phyloP scores from a whole-genome alignment of 768 basidiomycete genomes.

The Piloderma croceum region DNA sequence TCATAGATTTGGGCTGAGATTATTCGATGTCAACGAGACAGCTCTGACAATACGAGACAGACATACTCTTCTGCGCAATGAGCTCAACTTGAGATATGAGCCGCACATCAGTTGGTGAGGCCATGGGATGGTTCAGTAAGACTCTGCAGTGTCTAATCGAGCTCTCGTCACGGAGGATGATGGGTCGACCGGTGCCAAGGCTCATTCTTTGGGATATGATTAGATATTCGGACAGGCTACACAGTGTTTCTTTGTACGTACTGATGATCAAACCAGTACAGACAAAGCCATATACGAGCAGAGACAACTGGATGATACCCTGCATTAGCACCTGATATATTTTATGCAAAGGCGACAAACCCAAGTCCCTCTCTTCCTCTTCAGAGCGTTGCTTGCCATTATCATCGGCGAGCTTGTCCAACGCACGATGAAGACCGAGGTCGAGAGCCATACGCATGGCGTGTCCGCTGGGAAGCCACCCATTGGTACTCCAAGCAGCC shows the following conservation, averaged over 20 bases:
- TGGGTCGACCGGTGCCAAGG: constrained; percentile 85
- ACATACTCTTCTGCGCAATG: constrained; percentile 83
- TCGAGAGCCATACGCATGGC: constrained; percentile 96
- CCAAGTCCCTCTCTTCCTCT: constrained; percentile 84
- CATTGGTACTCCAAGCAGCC: constrained; percentile 91
- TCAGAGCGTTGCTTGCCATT: constrained; percentile 57
- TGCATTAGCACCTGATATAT: constrained; percentile 2
- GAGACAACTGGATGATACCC: constrained; percentile 62
- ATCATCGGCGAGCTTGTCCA: constrained; percentile 85
- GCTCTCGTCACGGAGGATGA: constrained; percentile 83
- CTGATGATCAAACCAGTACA: constrained; percentile 98
- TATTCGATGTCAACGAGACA: too few species aligned
- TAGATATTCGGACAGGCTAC: constrained; percentile 10
- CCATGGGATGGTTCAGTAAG: constrained; percentile 80
- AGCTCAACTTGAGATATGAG: constrained; percentile 85
- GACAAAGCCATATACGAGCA: constrained; percentile 88
- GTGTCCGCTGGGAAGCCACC: constrained; percentile 93
- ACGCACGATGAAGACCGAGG: constrained; percentile 85
- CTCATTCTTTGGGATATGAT: constrained; percentile 58
- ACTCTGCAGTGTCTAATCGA: constrained; percentile 82
- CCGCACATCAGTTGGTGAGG: constrained; percentile 83
- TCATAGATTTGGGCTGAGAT: constrained; percentile 85
- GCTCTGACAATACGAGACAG: too few species aligned
- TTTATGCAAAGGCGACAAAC: constrained; percentile 33
- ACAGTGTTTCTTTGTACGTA: constrained; percentile 31